Base-by-base conservation (phyloP, 371 early-diverging fungal genomes). In the Mucor velutinosus region DNA sequence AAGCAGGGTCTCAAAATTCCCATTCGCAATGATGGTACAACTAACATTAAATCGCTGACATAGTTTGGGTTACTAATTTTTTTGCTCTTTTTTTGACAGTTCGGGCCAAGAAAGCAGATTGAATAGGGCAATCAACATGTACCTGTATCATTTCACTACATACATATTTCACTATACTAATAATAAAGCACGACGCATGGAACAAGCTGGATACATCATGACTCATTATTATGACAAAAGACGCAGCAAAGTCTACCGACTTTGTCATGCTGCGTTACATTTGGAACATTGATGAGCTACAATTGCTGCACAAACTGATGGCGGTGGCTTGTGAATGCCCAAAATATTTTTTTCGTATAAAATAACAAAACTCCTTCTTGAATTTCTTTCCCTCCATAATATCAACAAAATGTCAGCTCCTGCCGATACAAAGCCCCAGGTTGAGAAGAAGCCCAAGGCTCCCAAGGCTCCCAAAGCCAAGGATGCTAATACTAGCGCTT, bases 1-100 rank as follows among this genome's bases (percentile, higher is more conserved):
- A 92, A 92, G 58, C 97, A 97, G 70, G 97, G 97, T 0, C 79
- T 97, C 57, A 95, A 95, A 72, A 95, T 97, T 65, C 93, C 95
- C 2, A 94, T 97, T 71, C 86, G 96, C 39, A 97, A 95, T 66
- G 94, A 95, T 72, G 84, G 82, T 77, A 89, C 10, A 11, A 21
- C 10, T 19, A 47, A 64, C 71, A 23, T 53, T 25, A 53, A 14
- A 53, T 53, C 12, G 14, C 6, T 25, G 12, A 0, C 5, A 33
- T 45, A 4, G 15, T 17, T 41, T 17, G 41, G 41, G 41, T 41
- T 60, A 23, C 37, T 37, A 7, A 39, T 41, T 37, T 12, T 35
- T 8, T 58, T 33, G n/a, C n/a, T 37, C 45, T 60, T 45, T 27
- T 60, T 60, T 60, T 41, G 41, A 41, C 41, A 61, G 61, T 61